These are phyloP conservation scores for Diaporthe capsici DNA, from an alignment of 2,329 filamentous ascomycete genomes.

Conservation along the genomic window DNA sequence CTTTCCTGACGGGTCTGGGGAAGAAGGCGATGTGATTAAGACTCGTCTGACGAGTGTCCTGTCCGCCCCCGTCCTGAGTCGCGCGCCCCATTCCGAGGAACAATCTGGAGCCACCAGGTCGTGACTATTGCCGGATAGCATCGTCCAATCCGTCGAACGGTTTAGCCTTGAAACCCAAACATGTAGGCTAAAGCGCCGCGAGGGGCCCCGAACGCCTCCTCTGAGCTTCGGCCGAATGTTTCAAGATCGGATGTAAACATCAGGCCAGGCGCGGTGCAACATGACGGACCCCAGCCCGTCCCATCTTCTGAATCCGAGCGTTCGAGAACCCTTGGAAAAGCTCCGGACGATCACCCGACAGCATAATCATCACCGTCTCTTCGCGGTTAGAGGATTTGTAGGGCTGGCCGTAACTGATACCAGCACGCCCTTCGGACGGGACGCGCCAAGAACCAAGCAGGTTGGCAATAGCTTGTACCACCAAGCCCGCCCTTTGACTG, in stretches of 20 bases:
- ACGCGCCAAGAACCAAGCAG: conserved; percentile 28
- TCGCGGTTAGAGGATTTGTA: background rate
- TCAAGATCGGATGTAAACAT: conserved; percentile 30
- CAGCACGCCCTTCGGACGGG: background rate
- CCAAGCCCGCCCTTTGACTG: conserved; percentile 20
- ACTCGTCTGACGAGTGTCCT: background rate
- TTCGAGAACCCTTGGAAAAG: background rate
- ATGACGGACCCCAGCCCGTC: background rate
- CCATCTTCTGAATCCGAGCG: conserved; percentile 4
- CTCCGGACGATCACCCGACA: conserved; percentile 28
- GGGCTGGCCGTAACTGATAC: conserved; percentile 30
- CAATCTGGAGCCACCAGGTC: background rate
- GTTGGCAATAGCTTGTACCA: conserved; percentile 29
- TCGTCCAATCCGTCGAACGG: conserved; percentile 3
- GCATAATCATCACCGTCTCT: background rate
- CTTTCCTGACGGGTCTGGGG: background rate
- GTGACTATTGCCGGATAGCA: background rate
- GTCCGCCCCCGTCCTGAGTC: background rate
- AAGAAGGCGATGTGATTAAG: conserved; percentile 6
- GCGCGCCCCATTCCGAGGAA: background rate
- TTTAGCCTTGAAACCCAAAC: conserved; percentile 26
- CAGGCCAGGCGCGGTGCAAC: conserved; percentile 5
- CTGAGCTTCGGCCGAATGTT: conserved; percentile 32
- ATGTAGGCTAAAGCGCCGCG: conserved; percentile 9
- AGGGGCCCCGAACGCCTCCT: background rate